phyloP scores from a whole-genome alignment of 805 yeast species.

The Dipodascus albidus region DNA sequence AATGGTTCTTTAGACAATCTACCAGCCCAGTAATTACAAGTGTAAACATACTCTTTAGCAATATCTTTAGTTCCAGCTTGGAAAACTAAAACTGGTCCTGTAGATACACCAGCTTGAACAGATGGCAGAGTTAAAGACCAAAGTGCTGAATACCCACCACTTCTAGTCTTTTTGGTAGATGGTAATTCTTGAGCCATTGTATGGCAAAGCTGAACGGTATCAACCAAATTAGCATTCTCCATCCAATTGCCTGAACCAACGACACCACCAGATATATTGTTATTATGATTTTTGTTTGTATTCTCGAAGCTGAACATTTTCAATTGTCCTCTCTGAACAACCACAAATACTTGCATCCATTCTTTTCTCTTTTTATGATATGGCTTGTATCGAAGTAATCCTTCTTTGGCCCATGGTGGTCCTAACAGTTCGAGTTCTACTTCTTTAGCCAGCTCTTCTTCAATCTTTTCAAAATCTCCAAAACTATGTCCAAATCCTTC shows the following conservation, averaged over 20 bases:
- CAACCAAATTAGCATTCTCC: conserved; percentile 47
- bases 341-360: conserved; percentile 48
- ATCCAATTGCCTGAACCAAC: conserved; percentile 63
- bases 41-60: conserved; percentile 58
- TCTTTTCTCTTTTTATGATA: conserved; percentile 21
- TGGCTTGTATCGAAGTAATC: conserved; percentile 35
- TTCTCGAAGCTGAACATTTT: conserved; percentile 41
- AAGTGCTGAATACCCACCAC: conserved; percentile 25
- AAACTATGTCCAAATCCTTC: conserved; percentile 16
- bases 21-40: conserved; percentile 88
- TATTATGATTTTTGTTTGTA: conserved; percentile 7
- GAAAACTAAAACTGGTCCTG: conserved; percentile 34
- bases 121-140: conserved; percentile 51
- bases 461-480: conserved; percentile 19
- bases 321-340: conserved; percentile 56
- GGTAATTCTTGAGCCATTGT: conserved; percentile 30
- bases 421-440: conserved; percentile 54
- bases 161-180: conserved; percentile 21
- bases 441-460: conserved; percentile 38
- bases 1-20: conserved; percentile 70
- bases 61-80: conserved; percentile 55
- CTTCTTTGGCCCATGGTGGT: conserved; percentile 72
- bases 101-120: conserved; percentile 13
- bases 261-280: conserved; percentile 20
- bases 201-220: conserved; percentile 40